Percentiles rank a stretch among this genome's conserved stretches.
Evolutionary conservation across 768 basidiomycete species (phyloP).

Genomic region (Hemileccinum rubropunctum): DNA sequence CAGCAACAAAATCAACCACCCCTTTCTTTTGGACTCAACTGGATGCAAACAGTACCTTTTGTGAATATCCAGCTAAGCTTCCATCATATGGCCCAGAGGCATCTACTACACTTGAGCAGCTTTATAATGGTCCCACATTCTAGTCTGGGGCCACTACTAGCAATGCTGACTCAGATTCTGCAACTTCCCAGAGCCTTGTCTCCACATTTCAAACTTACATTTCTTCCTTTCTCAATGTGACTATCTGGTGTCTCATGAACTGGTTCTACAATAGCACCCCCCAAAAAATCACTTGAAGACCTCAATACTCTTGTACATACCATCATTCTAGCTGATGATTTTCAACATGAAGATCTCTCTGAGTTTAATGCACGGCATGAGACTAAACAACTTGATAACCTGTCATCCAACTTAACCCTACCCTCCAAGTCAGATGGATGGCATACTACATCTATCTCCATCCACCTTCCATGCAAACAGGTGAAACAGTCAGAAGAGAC

Average conservation of each 20-base stretch:
- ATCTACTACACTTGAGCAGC: background rate
- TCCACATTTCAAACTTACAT: background rate
- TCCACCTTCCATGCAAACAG: slow-evolving; percentile 3
- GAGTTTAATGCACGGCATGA: background rate
- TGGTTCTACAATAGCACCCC: slow-evolving; percentile 25
- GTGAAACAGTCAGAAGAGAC: background rate
- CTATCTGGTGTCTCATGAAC: slow-evolving; percentile 18
- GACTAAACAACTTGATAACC: background rate
- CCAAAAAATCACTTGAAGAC: slow-evolving; percentile 1
- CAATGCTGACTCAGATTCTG: background rate
- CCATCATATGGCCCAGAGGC: background rate
- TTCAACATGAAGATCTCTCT: background rate
- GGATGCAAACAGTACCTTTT: background rate
- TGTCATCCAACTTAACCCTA: background rate
- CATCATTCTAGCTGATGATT: background rate
- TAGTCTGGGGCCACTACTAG: background rate
- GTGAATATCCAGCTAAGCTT: background rate
- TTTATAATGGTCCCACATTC: background rate
- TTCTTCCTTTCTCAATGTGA: slow-evolving; percentile 18
- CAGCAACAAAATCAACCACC: too few species aligned
- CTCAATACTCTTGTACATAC: slow-evolving; percentile 8
- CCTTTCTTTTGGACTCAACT: background rate
- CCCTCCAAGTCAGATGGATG: slow-evolving; percentile 1
- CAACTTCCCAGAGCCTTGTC: background rate
- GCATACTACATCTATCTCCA: slow-evolving; percentile 7